Conservation (phyloP, 441 rosid genomes). For the Bruguiera hainesii region DNA sequence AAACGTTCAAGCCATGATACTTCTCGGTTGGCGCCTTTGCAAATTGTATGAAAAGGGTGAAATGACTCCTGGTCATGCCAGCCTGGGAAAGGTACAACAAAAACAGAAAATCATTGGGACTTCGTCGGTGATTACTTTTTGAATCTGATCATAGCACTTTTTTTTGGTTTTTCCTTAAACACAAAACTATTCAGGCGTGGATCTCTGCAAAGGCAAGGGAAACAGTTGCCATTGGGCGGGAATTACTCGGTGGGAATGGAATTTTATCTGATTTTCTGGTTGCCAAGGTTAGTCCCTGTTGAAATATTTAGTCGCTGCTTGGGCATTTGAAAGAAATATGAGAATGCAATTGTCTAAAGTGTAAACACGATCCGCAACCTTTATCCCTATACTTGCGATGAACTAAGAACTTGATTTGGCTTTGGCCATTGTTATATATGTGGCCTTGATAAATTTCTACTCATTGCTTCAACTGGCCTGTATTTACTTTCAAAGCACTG, state of each 20-base stretch:
- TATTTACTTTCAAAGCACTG: too few species aligned
- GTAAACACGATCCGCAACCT: too few species aligned
- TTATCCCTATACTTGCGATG: too few species aligned
- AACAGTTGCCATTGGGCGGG: constrained; percentile 76
- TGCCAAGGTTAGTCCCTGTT: constrained; percentile 62
- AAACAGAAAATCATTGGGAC: neutral
- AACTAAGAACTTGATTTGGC: too few species aligned
- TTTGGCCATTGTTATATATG: too few species aligned
- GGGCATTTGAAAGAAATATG: constrained; percentile 2
- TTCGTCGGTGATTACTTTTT: neutral
- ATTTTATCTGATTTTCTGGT: constrained; percentile 82
- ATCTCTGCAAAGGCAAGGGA: constrained; percentile 73
- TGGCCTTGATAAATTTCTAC: too few species aligned
- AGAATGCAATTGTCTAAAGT: too few species aligned
- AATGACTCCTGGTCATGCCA: constrained; percentile 94
- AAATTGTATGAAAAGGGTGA: constrained; percentile 72
- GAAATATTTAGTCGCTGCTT: constrained; percentile 12
- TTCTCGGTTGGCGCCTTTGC: constrained; percentile 97
- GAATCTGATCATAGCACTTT: neutral
- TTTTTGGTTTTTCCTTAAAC: neutral
- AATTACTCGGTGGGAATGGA: constrained; percentile 95
- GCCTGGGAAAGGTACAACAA: constrained; percentile 83
- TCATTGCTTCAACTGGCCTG: too few species aligned
- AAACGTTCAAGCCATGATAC: constrained; percentile 83
- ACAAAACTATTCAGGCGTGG: constrained; percentile 54